These are phyloP conservation scores for Suillus tomentosus DNA, from an alignment of 768 basidiomycete species.

Conservation along the genomic window DNA sequence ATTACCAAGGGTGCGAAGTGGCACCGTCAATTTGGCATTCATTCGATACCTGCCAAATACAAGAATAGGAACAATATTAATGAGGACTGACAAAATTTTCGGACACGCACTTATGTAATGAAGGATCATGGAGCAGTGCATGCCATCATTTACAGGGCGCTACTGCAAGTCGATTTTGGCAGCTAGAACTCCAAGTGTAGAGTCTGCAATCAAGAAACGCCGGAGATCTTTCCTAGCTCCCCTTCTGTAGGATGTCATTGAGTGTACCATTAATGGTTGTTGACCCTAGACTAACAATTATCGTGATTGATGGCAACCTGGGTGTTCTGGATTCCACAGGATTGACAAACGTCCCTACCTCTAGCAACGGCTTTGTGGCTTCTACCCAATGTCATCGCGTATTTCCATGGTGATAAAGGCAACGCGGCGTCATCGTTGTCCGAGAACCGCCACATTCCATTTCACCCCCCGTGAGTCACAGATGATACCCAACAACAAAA, in stretches of 20 bases:
- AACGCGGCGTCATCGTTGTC: background rate
- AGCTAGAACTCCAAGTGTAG: background rate
- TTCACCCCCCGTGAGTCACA: background rate
- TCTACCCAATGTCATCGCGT: background rate
- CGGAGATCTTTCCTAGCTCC: background rate
- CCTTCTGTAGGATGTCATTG: background rate
- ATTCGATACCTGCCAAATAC: background rate
- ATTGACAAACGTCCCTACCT: background rate
- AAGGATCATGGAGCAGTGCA: background rate
- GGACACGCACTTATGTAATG: background rate
- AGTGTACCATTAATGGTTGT: background rate
- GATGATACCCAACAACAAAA: background rate
- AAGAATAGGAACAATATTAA: background rate
- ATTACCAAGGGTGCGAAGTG: background rate
- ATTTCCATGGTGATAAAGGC: background rate
- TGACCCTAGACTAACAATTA: conserved; percentile 1
- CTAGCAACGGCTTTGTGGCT: background rate
- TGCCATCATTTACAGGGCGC: background rate
- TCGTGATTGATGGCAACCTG: background rate
- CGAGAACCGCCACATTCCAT: background rate
- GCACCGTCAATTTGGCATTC: background rate
- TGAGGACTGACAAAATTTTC: background rate
- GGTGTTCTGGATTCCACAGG: background rate
- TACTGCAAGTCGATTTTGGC: background rate
- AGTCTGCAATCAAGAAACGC: too few species aligned